Conservation (phyloP, 169 alveolate species). For the Eimeria acervulina region DNA sequence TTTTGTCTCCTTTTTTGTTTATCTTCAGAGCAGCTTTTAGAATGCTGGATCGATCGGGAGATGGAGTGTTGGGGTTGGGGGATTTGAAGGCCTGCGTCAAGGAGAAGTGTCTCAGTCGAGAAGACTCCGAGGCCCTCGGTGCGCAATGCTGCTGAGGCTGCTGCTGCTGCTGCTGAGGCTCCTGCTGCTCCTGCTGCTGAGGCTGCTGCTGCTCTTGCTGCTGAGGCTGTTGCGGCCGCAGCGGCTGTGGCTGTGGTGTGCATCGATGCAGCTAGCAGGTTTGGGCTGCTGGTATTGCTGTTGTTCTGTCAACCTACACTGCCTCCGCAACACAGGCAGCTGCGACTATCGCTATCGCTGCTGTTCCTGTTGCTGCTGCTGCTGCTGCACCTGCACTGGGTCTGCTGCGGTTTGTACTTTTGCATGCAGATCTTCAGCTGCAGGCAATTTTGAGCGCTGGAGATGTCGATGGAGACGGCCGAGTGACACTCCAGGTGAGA, state of each 20-base stretch:
- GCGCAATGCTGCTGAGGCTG: neutral
- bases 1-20: too few relatives aligned
- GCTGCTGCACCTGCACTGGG: neutral
- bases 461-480: constrained; percentile 56
- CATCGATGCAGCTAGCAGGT: neutral
- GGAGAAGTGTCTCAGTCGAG: neutral
- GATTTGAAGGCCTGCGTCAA: constrained; percentile 18
- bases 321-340: too few relatives aligned
- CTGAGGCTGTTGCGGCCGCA: neutral
- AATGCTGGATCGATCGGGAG: constrained; percentile 48
- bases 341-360: too few relatives aligned
- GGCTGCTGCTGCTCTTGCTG: too few relatives aligned
- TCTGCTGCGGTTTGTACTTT: too few relatives aligned
- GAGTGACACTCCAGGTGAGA: constrained; percentile 29
- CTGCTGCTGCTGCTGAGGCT: too few relatives aligned
- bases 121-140: constrained; percentile 35
- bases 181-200: neutral
- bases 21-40: constrained; percentile 33
- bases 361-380: neutral
- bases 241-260: neutral
- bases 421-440: constrained; percentile 56
- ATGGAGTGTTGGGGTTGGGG: constrained; percentile 17
- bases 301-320: neutral
- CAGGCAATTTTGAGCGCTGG: constrained; percentile 51
- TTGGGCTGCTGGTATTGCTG: neutral